These are phyloP conservation scores for Cardamine occulta DNA, from an alignment of 345 rosid species.

Conservation along the genomic window DNA sequence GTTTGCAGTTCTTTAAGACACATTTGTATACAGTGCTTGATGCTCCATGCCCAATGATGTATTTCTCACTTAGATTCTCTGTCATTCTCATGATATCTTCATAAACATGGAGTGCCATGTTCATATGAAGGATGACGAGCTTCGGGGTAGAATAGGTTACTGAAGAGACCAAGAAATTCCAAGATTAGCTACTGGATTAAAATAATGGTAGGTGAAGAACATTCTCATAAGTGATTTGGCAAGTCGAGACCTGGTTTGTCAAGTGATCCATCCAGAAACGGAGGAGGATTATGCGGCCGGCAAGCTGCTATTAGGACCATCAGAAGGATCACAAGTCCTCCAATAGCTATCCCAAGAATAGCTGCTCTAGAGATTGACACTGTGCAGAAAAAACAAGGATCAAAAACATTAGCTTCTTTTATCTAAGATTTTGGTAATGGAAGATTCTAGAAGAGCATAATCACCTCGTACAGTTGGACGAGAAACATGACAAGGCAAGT, in stretches of 20 bases:
- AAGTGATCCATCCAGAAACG: constrained; percentile 71
- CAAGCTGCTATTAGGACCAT: constrained; percentile 83
- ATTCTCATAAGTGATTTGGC: background rate
- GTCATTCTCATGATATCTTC: constrained; percentile 99
- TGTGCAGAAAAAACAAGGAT: constrained; percentile 37
- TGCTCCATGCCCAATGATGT: constrained; percentile 86
- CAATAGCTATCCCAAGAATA: constrained; percentile 89
- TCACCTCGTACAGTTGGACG: constrained; percentile 74
- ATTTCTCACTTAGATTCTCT: constrained; percentile 90
- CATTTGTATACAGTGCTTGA: constrained; percentile 95
- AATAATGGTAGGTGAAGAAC: background rate
- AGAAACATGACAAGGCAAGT: constrained; percentile 63
- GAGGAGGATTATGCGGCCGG: constrained; percentile 67
- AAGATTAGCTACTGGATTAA: constrained; percentile 24
- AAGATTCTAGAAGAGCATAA: constrained; percentile 9
- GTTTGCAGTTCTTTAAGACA: constrained; percentile 91
- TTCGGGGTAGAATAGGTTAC: constrained; percentile 77
- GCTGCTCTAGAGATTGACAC: constrained; percentile 88
- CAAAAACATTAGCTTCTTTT: background rate
- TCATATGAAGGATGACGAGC: constrained; percentile 92
- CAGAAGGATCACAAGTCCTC: constrained; percentile 83
- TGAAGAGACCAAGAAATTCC: constrained; percentile 36
- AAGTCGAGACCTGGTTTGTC: constrained; percentile 77
- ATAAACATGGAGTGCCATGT: constrained; percentile 96
- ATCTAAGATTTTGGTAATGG: background rate